phyloP scores from a whole-genome alignment of 805 yeast genomes.

The Spathaspora passalidarum region DNA sequence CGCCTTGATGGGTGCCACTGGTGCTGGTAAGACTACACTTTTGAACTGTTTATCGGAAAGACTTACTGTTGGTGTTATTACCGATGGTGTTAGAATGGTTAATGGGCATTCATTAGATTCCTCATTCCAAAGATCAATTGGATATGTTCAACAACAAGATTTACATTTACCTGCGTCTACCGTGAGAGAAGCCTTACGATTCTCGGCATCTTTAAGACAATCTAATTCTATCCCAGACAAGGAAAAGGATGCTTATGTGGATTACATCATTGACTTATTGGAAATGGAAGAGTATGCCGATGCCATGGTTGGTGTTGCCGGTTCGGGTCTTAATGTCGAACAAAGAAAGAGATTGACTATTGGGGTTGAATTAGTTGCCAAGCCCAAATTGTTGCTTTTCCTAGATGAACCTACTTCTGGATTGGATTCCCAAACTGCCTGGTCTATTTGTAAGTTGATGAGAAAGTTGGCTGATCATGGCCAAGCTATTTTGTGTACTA shows the following conservation, averaged over 20 bases:
- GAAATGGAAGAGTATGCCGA: constrained; percentile 71
- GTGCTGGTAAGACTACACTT: constrained; percentile 81
- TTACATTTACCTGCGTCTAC: constrained; percentile 64
- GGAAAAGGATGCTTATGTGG: constrained; percentile 66
- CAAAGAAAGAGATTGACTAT: constrained; percentile 38
- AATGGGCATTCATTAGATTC: constrained; percentile 60
- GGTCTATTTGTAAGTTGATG: constrained; percentile 38
- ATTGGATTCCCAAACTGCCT: constrained; percentile 39
- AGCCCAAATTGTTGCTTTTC: constrained; percentile 27
- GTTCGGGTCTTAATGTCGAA: constrained; percentile 50
- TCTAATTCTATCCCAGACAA: constrained; percentile 50
- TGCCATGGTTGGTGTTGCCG: constrained; percentile 75
- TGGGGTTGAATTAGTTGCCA: constrained; percentile 39
- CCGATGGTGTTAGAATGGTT: constrained; percentile 56
- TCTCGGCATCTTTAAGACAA: constrained; percentile 70
- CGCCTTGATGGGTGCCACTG: constrained; percentile 81
- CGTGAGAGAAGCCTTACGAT: constrained; percentile 68
- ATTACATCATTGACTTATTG: constrained; percentile 58
- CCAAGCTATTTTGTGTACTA: constrained; percentile 49
- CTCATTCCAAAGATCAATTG: constrained; percentile 72
- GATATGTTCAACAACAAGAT: constrained; percentile 80
- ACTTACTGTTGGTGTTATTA: constrained; percentile 7
- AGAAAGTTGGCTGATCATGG: constrained; percentile 37
- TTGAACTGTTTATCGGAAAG: constrained; percentile 70
- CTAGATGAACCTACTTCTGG: constrained; percentile 43